These are phyloP conservation scores for Termitomyces sp. DNA, from an alignment of 768 basidiomycete genomes.

Conservation along the genomic window DNA sequence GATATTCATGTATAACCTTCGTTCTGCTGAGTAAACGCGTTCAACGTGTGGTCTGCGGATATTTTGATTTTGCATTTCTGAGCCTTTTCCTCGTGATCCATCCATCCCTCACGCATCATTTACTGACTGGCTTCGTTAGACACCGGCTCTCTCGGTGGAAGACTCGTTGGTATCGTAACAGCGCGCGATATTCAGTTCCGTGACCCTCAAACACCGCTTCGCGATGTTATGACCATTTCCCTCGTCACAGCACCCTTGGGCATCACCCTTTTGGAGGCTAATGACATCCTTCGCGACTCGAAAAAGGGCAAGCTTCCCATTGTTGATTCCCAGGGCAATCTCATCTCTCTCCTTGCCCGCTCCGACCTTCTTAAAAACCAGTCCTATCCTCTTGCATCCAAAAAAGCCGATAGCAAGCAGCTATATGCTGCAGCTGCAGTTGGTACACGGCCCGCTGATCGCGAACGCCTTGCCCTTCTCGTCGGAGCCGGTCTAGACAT, in stretches of 20 bases:
- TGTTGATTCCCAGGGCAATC: conserved; percentile 48
- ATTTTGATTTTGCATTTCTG: conserved; percentile 33
- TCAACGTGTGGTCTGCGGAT: conserved; percentile 74
- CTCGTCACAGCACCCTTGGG: conserved; percentile 87
- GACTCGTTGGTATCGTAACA: conserved; percentile 95
- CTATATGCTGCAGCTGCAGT: conserved; percentile 95
- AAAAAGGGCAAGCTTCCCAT: conserved; percentile 97
- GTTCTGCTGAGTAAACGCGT: conserved; percentile 84
- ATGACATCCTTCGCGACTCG: conserved; percentile 89
- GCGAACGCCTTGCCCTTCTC: conserved; percentile 79
- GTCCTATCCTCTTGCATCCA: conserved; percentile 92
- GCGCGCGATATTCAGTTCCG: conserved; percentile 96
- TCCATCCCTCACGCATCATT: conserved; percentile 6
- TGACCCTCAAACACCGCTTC: conserved; percentile 57
- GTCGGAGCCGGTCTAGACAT: conserved; percentile 96
- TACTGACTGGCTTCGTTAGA: conserved; percentile 47
- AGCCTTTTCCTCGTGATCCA: conserved; percentile 20
- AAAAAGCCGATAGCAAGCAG: conserved; percentile 88
- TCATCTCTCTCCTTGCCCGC: conserved; percentile 83
- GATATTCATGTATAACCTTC: conserved; percentile 66
- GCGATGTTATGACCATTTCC: conserved; percentile 84
- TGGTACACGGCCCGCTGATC: conserved; percentile 88
- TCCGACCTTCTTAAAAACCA: conserved; percentile 98
- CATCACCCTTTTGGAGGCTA: conserved; percentile 88
- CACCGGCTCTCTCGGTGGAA: conserved; percentile 81